Evolutionary conservation across 2,329 filamentous ascomycete species (phyloP), one percentile per base, ranked within the genome.

Genomic region (Ceratocystis lukuohia): DNA sequence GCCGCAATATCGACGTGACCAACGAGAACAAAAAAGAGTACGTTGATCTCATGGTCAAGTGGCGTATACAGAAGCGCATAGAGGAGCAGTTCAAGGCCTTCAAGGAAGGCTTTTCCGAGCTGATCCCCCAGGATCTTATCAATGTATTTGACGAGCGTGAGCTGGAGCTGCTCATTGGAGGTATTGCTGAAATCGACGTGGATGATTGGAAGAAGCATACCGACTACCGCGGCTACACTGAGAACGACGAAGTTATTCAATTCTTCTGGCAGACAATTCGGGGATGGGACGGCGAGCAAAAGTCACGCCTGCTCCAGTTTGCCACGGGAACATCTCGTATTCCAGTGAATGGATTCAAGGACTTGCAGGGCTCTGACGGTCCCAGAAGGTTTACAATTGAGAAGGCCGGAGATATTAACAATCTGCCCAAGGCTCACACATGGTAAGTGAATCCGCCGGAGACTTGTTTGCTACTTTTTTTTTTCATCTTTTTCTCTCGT

Each of bases 141-240:
- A 97, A 96, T 72, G 94, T 99, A 50, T 99, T 99, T 73, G 94
- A 99, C 73, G 94, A 99, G 80, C 89, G 94, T 72, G 94, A 99
- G 77, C 81, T 99, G 61, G 94, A 99, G 77, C 79, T 99, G 71
- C 82, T 99, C 71, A 97, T 99, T 74, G 94, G 94, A 70, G 94
- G 94, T 82, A 99, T 99, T 72, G 94, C 94, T n/a, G 94, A 99
- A 77, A 99, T 99, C 71, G 94, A 99, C 73, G 93, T 99, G 17
- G 94, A 99, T 68, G 94, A 99, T 77, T 99, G 94, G 94, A 97
- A 99, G 88, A 99, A 99, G 81, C 94, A 99, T 78, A 99, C 94
- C 61, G 94, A 99, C 74, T 99, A 99, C 77, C 88, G 94, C 71
- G 94, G 94, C 65, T 99, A 99, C 82, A 96, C 95, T 8, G 94